Evolutionary conservation across 1,284 basidiomycete genomes (phyloP), one percentile per base, ranked within the genome.

Genomic region (Papiliotrema laurentii): DNA sequence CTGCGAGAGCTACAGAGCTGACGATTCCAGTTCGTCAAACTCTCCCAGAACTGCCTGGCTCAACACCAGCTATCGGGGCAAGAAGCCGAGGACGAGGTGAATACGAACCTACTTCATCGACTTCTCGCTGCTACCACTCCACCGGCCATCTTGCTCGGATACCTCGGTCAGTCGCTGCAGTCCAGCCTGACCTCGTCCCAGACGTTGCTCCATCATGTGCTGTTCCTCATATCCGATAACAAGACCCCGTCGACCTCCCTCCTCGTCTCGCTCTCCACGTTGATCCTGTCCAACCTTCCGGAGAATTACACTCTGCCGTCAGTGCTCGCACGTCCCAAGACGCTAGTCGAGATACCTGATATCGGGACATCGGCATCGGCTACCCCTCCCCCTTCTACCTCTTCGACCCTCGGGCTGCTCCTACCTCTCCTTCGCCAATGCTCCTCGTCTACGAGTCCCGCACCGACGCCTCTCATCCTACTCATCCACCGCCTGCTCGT

Each of bases 341-440:
- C 45, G 4, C 26, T 47, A 26, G 18, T 3, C 13, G 10, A 19
- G 14, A 50, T 53, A 3, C 66, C 61, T 0, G 58, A 66, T 35
- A 50, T 66, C 5, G 64, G 63, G 0, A 61, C 66, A 2, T 60
- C 58, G 6, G 54, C 62, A 6, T 49, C 55, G 5, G 40, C 30
- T 21, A n/a, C 41, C 18, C n/a, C 47, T 11, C 5, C 42, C 13
- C 2, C 54, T 40, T 22, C 2, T 42, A 43, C 45, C 27, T 55
- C 28, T 46, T 57, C 62, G 13, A 62, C 64, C 2, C 53, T 70
- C 3, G 39, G 50, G 3, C 56, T 71, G 1, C 49, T 71, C 11
- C 54, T 69, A 5, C 68, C 69, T 1, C 53, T 71, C 1, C 45
- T 71, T 3, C 50, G 65, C 5, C 47, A 51, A 38, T 64, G 61